Evolutionary conservation across 495 filamentous ascomycete species (phyloP).

Genomic region (Entonaema liquescens): DNA sequence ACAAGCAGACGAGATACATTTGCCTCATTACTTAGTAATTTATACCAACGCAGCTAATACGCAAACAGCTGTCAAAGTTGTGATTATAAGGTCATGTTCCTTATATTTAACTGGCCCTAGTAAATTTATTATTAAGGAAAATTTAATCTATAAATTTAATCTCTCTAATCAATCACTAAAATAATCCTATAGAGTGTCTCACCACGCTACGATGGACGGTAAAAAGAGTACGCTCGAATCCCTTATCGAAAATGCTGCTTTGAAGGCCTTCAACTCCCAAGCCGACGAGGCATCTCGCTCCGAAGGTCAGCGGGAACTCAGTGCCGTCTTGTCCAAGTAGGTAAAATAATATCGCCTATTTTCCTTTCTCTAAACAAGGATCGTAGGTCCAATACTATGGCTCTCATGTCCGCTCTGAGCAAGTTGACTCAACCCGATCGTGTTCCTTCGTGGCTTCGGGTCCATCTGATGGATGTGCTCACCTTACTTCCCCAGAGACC

Average conservation of each 20-base stretch:
- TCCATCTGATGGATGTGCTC: constrained; percentile 63
- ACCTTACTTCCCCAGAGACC: constrained; percentile 71
- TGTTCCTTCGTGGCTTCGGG: constrained; percentile 59
- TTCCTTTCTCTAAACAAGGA: constrained; percentile 44
- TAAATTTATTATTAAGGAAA: too few relatives aligned
- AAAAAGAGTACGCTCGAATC: constrained; percentile 33
- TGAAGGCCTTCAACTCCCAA: constrained; percentile 54
- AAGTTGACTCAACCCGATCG: constrained; percentile 55
- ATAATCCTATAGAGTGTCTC: neutral
- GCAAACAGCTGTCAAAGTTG: too few relatives aligned
- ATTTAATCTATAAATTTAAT: too few relatives aligned
- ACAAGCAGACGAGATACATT: too few relatives aligned
- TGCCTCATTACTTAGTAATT: too few relatives aligned
- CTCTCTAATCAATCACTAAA: neutral
- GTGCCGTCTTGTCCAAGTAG: constrained; percentile 54
- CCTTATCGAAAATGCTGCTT: constrained; percentile 48
- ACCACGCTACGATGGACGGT: constrained; percentile 9
- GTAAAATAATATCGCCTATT: constrained; percentile 18
- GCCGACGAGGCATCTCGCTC: constrained; percentile 39
- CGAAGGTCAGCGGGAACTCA: constrained; percentile 49
- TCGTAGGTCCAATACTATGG: constrained; percentile 53
- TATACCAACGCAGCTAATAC: too few relatives aligned
- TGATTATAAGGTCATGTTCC: too few relatives aligned
- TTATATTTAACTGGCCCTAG: too few relatives aligned
- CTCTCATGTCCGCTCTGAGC: constrained; percentile 57